Base-by-base conservation (phyloP, 2,329 filamentous ascomycete genomes). In the Arachnopeziza araneosa region DNA sequence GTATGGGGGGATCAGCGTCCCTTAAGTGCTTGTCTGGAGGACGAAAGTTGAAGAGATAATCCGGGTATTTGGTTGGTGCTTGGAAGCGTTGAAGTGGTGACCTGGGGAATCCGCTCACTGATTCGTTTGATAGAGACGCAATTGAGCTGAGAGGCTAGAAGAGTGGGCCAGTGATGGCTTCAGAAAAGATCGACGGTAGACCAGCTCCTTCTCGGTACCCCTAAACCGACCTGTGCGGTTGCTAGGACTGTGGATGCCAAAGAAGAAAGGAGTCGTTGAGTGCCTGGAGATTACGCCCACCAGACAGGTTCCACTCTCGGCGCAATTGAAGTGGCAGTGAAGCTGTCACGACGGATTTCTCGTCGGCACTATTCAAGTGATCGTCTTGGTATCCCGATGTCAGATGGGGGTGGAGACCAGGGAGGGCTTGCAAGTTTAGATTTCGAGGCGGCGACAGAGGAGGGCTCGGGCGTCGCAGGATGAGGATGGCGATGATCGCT, bases 1-100 rank as follows among this genome's bases (percentile, higher is more conserved):
- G 58, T 58, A 62, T 12, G 55, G 65, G n/a, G 65, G 69, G 70
- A 71, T 72, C 69, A 69, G 66, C 70, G 69, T 70, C 69, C 68
- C 36, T 69, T 72, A 71, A 69, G 70, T 70, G 64, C 63, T 68
- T 64, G 62, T 62, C 55, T n/a, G 57, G 58, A 61, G 60, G 54
- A 64, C 58, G 48, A 44, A 61, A 58, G 50, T 51, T 44, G 55
- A 60, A 60, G 60, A 60, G 58, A 58, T 54, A 55, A 58, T 64
- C 63, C 63, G 64, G 56, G 61, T 36, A 55, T 55, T 22, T 68
- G 67, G 67, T 68, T 69, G 66, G 68, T 58, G 50, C 53, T 48
- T 30, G 14, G 57, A 55, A 12, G 21, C 24, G 44, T 50, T 23
- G 53, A 61, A 57, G 61, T 59, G 49, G 59, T 60, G 56, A 51